Conservation (phyloP, 192 early-diverging fungal species). For the Coemansia javaensis region DNA sequence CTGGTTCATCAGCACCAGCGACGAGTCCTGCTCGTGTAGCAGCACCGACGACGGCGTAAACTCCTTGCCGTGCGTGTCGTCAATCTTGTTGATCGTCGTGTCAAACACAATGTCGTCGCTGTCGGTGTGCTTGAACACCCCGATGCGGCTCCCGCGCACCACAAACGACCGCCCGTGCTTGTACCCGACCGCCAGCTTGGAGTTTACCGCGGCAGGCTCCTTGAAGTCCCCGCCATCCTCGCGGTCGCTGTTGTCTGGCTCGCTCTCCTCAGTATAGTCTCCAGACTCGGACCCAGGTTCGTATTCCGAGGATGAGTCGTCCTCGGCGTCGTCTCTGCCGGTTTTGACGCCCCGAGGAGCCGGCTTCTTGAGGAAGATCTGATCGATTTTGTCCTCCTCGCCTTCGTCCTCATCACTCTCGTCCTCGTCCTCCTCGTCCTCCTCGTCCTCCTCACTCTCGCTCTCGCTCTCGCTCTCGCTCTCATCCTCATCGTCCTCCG, state of each 20-base stretch:
- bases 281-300: conserved; percentile 27
- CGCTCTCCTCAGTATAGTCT: conserved; percentile 42
- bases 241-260: conserved; percentile 14
- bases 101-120: conserved; percentile 69
- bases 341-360: conserved; percentile 35
- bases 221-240: not conserved
- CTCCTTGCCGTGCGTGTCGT: conserved; percentile 52
- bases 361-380: conserved; percentile 15
- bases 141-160: conserved; percentile 82
- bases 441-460: not conserved
- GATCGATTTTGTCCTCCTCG: conserved; percentile 22
- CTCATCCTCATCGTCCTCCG: conserved; percentile 2
- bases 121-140: conserved; percentile 78
- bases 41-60: conserved; percentile 75
- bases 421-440: conserved; percentile 18
- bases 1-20: conserved; percentile 72
- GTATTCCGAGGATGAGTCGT: conserved; percentile 1
- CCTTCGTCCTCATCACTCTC: conserved; percentile 25
- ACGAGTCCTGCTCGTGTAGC: conserved; percentile 81
- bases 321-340: not conserved
- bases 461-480: not conserved
- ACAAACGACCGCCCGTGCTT: conserved; percentile 87
- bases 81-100: conserved; percentile 76
- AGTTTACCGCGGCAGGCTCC: conserved; percentile 55
- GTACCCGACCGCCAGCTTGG: conserved; percentile 75